Evolutionary conservation across 2,329 filamentous ascomycete species (phyloP).

Genomic region (Exserohilum rostratum): DNA sequence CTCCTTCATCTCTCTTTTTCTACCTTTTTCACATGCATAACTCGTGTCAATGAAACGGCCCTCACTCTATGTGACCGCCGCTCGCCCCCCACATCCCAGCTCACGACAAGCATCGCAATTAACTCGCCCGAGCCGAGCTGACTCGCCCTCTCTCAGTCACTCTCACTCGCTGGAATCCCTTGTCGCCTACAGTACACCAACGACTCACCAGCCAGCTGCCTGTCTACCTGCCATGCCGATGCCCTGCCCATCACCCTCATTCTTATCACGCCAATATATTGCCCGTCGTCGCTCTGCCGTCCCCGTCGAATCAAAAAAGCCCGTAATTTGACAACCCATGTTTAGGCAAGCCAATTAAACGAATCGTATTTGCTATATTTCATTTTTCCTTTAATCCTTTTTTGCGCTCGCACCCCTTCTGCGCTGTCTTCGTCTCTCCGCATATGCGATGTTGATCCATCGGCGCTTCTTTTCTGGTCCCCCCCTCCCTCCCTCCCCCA

Average conservation of each 20-base stretch:
- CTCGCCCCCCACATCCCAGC: background rate
- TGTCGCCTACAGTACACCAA: too few species aligned
- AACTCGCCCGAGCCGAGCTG: background rate
- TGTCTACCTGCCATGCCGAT: too few species aligned
- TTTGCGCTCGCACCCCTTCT: too few species aligned
- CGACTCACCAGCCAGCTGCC: too few species aligned
- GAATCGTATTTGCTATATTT: too few species aligned
- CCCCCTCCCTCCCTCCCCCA: background rate
- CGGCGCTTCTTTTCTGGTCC: background rate
- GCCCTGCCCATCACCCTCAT: too few species aligned
- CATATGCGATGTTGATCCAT: background rate
- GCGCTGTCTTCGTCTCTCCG: background rate
- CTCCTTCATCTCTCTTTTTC: background rate
- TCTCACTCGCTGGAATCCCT: background rate
- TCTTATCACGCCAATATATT: too few species aligned
- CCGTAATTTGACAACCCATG: too few species aligned
- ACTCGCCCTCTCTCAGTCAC: background rate
- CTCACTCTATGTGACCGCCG: conserved; percentile 1
- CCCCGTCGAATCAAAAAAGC: too few species aligned
- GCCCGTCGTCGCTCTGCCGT: too few species aligned
- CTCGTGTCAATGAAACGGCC: conserved; percentile 18
- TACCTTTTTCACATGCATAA: conserved; percentile 25
- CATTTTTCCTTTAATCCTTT: too few species aligned
- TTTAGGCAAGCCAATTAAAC: too few species aligned
- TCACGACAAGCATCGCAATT: background rate